Conservation (phyloP, 768 basidiomycete genomes). For the Amanita rimosa region DNA sequence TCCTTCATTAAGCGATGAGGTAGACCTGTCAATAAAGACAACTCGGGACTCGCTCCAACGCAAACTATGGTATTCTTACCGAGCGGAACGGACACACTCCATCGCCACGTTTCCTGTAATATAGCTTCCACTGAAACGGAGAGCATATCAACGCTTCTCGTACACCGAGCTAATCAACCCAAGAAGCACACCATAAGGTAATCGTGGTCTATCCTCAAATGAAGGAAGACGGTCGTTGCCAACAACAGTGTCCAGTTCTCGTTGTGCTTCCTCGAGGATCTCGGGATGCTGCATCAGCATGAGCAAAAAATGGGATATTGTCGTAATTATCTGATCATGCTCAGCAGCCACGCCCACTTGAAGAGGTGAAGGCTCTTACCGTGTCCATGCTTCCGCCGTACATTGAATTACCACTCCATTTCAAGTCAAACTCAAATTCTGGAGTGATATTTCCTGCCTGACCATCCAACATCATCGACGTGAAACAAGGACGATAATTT, state of each 20-base stretch:
- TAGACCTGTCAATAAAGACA: slow-evolving; percentile 28
- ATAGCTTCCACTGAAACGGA: slow-evolving; percentile 32
- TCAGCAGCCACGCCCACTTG: neutral
- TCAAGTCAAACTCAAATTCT: slow-evolving; percentile 54
- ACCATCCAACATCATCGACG: slow-evolving; percentile 46
- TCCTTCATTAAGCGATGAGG: slow-evolving; percentile 59
- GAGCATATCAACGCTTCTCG: neutral
- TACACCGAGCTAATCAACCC: neutral
- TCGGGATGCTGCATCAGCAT: slow-evolving; percentile 56
- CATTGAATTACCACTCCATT: slow-evolving; percentile 82
- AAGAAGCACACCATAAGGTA: slow-evolving; percentile 39
- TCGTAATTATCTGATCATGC: slow-evolving; percentile 36
- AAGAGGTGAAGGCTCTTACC: slow-evolving; percentile 19
- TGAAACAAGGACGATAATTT: slow-evolving; percentile 27
- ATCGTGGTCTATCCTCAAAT: slow-evolving; percentile 38
- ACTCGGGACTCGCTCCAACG: neutral
- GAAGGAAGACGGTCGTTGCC: slow-evolving; percentile 47
- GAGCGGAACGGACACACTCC: slow-evolving; percentile 46
- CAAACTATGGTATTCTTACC: slow-evolving; percentile 22
- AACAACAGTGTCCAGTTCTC: slow-evolving; percentile 53
- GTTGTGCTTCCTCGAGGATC: slow-evolving; percentile 44
- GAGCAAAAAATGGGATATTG: slow-evolving; percentile 49
- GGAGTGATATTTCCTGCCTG: slow-evolving; percentile 22
- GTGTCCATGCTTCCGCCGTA: slow-evolving; percentile 59
- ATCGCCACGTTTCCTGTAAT: slow-evolving; percentile 43